These are phyloP conservation scores for Chaetomiaceae sp. DNA, from an alignment of 2,329 filamentous ascomycete genomes.

Conservation along the genomic window DNA sequence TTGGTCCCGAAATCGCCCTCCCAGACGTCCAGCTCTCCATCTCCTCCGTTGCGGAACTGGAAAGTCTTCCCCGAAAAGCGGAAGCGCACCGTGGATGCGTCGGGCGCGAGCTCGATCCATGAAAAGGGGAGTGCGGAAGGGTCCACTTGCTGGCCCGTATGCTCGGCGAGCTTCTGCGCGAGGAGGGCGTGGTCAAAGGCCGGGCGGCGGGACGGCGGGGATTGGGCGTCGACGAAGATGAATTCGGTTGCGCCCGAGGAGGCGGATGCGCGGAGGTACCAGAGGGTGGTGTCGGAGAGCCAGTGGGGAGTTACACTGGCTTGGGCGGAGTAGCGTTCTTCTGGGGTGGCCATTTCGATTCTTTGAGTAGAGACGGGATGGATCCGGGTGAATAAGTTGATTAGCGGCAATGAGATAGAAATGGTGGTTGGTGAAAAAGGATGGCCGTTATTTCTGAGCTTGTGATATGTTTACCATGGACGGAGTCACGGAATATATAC, in stretches of 20 bases:
- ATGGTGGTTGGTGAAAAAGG: no score
- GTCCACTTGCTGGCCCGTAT: background rate
- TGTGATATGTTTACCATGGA: no score
- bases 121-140: background rate
- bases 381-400: conserved; percentile 17
- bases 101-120: background rate
- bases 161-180: background rate
- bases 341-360: background rate
- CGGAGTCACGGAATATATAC: no score
- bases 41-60: background rate
- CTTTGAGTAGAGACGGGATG: conserved; percentile 28
- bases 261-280: background rate
- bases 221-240: background rate
- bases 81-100: background rate
- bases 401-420: no score
- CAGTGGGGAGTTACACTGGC: background rate
- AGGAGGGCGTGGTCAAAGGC: background rate
- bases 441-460: no score
- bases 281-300: background rate
- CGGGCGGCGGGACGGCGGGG: background rate
- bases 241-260: background rate
- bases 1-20: background rate
- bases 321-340: background rate
- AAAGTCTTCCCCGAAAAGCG: background rate
- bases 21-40: background rate